phyloP scores from a whole-genome alignment of 306 rosid genomes.

The Ammopiptanthus mongolicus region DNA sequence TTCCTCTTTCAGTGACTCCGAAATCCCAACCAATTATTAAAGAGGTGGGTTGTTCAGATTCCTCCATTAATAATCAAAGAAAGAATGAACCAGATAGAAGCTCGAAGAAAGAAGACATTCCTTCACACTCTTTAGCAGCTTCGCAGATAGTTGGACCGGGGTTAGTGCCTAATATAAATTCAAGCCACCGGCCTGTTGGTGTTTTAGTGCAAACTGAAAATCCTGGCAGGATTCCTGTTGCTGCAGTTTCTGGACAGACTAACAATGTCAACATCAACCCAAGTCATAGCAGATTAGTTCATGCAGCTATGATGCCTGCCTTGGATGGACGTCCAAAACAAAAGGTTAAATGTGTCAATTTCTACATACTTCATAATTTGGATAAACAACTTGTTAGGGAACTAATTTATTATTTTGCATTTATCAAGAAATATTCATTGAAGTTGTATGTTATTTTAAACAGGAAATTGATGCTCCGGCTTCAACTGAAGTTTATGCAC shows the following conservation, averaged over 20 bases:
- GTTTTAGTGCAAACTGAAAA: constrained; percentile 30
- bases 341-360: constrained; percentile 45
- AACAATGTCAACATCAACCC: constrained; percentile 15
- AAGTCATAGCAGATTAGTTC: constrained; percentile 35
- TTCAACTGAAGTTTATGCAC: constrained; percentile 31
- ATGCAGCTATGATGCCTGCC: constrained; percentile 32
- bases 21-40: constrained; percentile 24
- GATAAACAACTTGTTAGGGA: constrained; percentile 7
- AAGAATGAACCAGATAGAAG: constrained; percentile 22
- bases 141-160: constrained; percentile 24
- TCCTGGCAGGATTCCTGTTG: constrained; percentile 27
- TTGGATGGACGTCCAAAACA: constrained; percentile 33
- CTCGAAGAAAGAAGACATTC: constrained; percentile 39
- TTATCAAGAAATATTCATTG: constrained; percentile 20
- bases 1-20: neutral
- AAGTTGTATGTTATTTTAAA: constrained; percentile 29
- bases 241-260: constrained; percentile 43
- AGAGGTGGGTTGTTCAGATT: constrained; percentile 27
- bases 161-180: constrained; percentile 13
- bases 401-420: constrained; percentile 24
- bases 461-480: constrained; percentile 43
- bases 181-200: constrained; percentile 30
- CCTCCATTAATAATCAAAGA: constrained; percentile 19
- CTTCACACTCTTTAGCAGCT: constrained; percentile 18
- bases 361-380: constrained; percentile 8